Percentiles rank a stretch among this genome's conserved stretches.
phyloP scores from a whole-genome alignment of 2,329 filamentous ascomycete species.

The Phialophora verrucosa region DNA sequence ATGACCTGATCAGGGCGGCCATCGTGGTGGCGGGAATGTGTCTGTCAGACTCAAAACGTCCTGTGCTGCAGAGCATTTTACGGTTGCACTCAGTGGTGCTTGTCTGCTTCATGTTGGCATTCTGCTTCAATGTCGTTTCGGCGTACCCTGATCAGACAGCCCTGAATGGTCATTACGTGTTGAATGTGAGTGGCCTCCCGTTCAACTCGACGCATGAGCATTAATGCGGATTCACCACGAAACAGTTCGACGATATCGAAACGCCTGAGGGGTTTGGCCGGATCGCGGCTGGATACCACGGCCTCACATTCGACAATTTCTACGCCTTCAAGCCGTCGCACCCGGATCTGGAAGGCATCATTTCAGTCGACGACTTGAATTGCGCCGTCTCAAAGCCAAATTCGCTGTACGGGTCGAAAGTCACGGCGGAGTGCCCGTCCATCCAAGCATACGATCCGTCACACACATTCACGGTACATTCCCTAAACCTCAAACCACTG shows the following conservation, averaged over 20 bases:
- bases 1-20: constrained; percentile 24
- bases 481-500: constrained; percentile 40
- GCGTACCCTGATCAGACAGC: constrained; percentile 15
- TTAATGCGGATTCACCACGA: neutral
- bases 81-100: constrained; percentile 29
- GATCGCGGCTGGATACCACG: constrained; percentile 27
- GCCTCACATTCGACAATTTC: constrained; percentile 36
- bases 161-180: neutral
- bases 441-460: constrained; percentile 17
- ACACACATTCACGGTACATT: constrained; percentile 35
- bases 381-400: constrained; percentile 41
- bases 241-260: constrained; percentile 36
- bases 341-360: constrained; percentile 31
- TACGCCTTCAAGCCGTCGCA: constrained; percentile 35
- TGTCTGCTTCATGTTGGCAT: constrained; percentile 28
- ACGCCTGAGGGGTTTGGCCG: constrained; percentile 31
- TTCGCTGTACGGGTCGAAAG: constrained; percentile 36
- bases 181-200: constrained; percentile 14
- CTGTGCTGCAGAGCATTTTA: constrained; percentile 22
- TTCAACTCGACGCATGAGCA: neutral
- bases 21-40: constrained; percentile 9
- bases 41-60: constrained; percentile 21
- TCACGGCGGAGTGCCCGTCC: constrained; percentile 32
- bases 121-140: constrained; percentile 33
- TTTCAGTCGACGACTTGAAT: constrained; percentile 38